Evolutionary conservation across 2,329 filamentous ascomycete species (phyloP).

Genomic region (Ophiosphaerella korrae): DNA sequence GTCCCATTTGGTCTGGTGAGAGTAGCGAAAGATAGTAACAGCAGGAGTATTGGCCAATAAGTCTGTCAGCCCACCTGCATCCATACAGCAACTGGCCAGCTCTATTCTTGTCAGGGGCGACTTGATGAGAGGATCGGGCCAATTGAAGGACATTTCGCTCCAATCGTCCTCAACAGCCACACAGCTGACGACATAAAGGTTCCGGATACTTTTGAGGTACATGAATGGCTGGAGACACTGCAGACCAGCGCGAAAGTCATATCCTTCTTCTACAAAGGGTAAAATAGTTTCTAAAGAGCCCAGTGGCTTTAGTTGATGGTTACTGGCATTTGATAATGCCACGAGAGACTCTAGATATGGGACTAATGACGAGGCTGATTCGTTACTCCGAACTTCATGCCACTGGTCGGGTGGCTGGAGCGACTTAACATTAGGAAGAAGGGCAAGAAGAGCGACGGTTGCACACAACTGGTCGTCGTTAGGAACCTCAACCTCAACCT

Average conservation of each 20-base stretch:
- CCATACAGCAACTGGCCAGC: constrained; percentile 40
- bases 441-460: constrained; percentile 29
- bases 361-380: constrained; percentile 23
- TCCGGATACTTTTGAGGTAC: constrained; percentile 27
- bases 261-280: constrained; percentile 39
- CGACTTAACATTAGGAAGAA: constrained; percentile 37
- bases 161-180: constrained; percentile 40
- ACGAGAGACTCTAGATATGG: constrained; percentile 21
- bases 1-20: constrained; percentile 42
- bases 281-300: constrained; percentile 32
- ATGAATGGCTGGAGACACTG: constrained; percentile 39
- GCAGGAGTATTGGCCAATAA: constrained; percentile 32
- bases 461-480: constrained; percentile 25
- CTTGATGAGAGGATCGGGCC: constrained; percentile 23
- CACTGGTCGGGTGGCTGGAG: constrained; percentile 35
- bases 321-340: constrained; percentile 20
- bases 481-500: constrained; percentile 14
- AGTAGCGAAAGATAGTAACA: constrained; percentile 38
- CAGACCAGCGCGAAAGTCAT: constrained; percentile 32
- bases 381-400: constrained; percentile 27
- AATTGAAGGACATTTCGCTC: constrained; percentile 35
- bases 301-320: constrained; percentile 18
- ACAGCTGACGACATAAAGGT: constrained; percentile 38
- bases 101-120: constrained; percentile 36
- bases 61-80: constrained; percentile 29